These are phyloP conservation scores for Coemansia sp. DNA, from an alignment of 192 early-diverging fungal genomes.

Conservation along the genomic window DNA sequence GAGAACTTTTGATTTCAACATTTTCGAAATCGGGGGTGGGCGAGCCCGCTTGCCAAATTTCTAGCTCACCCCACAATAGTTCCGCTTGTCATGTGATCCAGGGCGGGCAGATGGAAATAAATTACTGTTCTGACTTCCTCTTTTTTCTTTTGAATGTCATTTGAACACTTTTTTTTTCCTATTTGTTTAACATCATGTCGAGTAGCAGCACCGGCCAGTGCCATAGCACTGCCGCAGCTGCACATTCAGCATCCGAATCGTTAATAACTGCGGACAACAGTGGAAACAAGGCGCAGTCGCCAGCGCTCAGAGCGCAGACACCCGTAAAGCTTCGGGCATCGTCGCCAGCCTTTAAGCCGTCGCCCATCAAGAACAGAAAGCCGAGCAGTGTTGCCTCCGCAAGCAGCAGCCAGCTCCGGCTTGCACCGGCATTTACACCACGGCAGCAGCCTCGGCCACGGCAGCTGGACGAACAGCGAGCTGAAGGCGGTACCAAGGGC, in stretches of 20 bases:
- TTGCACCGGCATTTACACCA: conserved; percentile 42
- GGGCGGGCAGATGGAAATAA: neutral
- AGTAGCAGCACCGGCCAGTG: neutral
- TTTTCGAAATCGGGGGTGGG: neutral
- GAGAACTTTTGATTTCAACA: neutral
- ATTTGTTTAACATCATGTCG: neutral
- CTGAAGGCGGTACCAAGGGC: neutral
- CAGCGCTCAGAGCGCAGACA: conserved; percentile 10
- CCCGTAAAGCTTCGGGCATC: conserved; percentile 42
- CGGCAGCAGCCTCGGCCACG: conserved; percentile 18
- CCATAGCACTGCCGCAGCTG: neutral
- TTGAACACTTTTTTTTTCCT: too few relatives aligned
- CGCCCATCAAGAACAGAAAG: conserved; percentile 17
- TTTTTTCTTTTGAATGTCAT: too few relatives aligned
- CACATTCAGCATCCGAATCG: neutral
- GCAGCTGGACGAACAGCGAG: conserved; percentile 1
- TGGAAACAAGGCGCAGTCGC: conserved; percentile 7
- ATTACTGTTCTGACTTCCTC: too few relatives aligned
- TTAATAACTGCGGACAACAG: neutral
- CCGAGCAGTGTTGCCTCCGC: neutral
- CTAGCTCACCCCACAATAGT: neutral
- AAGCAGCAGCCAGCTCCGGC: conserved; percentile 13
- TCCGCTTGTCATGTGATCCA: neutral
- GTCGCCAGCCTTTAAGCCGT: conserved; percentile 50
- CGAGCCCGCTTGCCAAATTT: neutral